These are phyloP conservation scores for Sporothrix dimorphospora DNA, from an alignment of 2,329 filamentous ascomycete species.

Conservation along the genomic window DNA sequence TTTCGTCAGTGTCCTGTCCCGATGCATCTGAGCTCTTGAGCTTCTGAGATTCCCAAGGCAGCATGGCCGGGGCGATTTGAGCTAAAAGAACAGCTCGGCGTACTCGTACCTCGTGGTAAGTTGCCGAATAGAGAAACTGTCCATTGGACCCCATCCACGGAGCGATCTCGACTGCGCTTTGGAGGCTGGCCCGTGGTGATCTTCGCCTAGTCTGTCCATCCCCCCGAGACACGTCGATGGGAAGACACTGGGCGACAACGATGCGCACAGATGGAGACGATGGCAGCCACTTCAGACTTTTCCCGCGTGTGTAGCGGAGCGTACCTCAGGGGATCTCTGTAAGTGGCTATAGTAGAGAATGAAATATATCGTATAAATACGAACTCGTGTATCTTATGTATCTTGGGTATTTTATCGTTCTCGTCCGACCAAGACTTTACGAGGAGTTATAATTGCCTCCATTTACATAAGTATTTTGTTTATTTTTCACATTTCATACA, in stretches of 20 bases:
- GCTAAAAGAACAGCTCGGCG: no score
- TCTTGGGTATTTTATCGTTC: no score
- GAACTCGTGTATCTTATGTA: no score
- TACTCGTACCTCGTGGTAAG: not conserved
- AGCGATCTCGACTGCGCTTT: conserved; percentile 1
- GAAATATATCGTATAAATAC: no score
- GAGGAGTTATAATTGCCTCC: no score
- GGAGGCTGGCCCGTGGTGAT: not conserved
- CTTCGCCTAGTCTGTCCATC: not conserved
- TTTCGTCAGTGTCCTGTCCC: not conserved
- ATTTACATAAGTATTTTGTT: not conserved
- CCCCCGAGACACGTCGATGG: not conserved
- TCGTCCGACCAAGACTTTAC: no score
- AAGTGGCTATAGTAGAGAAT: no score
- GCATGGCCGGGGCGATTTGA: not conserved
- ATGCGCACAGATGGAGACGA: not conserved
- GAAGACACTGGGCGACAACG: not conserved
- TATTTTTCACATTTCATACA: not conserved
- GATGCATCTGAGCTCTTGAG: not conserved
- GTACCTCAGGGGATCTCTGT: not conserved
- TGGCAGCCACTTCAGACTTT: not conserved
- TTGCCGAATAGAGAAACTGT: not conserved
- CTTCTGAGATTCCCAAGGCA: not conserved
- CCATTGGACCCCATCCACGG: not conserved
- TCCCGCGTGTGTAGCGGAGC: not conserved